Evolutionary conservation across 306 rosid species (phyloP), one percentile per base, ranked within the genome.

Genomic region (Acmispon strigosus): DNA sequence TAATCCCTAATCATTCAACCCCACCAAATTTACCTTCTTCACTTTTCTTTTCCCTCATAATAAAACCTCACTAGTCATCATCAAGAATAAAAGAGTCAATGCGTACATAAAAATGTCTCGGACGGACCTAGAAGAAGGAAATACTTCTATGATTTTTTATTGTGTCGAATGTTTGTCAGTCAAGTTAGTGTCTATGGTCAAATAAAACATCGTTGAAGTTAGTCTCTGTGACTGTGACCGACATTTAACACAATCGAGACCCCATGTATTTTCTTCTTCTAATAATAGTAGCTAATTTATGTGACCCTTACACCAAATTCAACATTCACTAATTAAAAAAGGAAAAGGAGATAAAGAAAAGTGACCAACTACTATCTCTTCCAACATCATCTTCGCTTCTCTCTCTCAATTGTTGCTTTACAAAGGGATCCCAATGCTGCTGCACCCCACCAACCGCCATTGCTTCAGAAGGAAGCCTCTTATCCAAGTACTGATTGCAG

Each of bases 361-460:
- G 57, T 15, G 13, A 50, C 19, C 52, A 37, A 62, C 66, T 18
- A 36, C 53, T 69, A 50, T 50, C 69, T 50, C 76, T 62, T 19
- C 1, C 70, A 6, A 32, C 74, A 73, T 68, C 73, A 41, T 60
- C 53, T 0, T 20, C 66, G 47, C 3, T 12, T 58, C 49, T 45
- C 39, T 59, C 4, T 62, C 39, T 68, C 29, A 14, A 7, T 69
- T 51, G 72, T 74, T 70, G 74, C 83, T 83, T 85, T 79, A 47
- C 72, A 70, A 77, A 86, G 69, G 85, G 75, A 81, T 81, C 88
- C 87, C 88, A 76, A 81, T 69, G 78, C 51, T 69, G 78, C 47
- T 76, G 69, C 79, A 69, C 80, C 80, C 86, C 86, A 85, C 88
- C 85, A 82, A 84, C 90, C 85, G 32, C 84, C 89, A 84, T 85